These are phyloP conservation scores for Ophiostoma pallidulum DNA, from an alignment of 2,329 filamentous ascomycete species.

Conservation along the genomic window DNA sequence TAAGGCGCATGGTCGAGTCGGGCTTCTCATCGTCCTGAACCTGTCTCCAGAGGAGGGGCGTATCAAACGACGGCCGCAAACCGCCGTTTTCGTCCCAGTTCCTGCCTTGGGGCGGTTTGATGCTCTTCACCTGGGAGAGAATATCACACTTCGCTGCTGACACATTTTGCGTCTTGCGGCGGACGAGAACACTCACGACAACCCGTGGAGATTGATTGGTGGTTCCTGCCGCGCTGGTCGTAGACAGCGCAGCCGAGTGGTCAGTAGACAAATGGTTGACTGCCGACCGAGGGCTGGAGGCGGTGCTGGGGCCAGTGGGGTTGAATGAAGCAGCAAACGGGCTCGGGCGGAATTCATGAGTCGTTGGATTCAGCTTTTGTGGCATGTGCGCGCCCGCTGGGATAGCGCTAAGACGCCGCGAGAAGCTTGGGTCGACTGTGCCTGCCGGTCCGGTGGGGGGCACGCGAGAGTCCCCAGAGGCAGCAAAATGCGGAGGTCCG, in stretches of 20 bases:
- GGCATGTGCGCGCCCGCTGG: conserved; percentile 36
- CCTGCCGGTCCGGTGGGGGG: conserved; percentile 67
- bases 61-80: conserved; percentile 77
- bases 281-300: conserved; percentile 61
- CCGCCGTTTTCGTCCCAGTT: conserved; percentile 70
- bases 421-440: conserved; percentile 41
- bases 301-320: conserved; percentile 57
- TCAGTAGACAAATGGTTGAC: conserved; percentile 35
- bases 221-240: neutral
- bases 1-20: conserved; percentile 53
- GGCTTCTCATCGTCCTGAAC: conserved; percentile 64
- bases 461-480: conserved; percentile 55
- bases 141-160: conserved; percentile 60
- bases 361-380: conserved; percentile 55
- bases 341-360: conserved; percentile 76
- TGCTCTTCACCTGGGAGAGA: conserved; percentile 43
- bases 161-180: conserved; percentile 62
- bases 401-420: conserved; percentile 43
- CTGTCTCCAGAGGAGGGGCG: conserved; percentile 74
- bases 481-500: conserved; percentile 32
- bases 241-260: conserved; percentile 15
- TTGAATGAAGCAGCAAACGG: conserved; percentile 74
- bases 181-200: conserved; percentile 34
- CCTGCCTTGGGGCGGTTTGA: conserved; percentile 42
- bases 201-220: conserved; percentile 8